Conservation (phyloP, 2,329 filamentous ascomycete genomes). For the Dothiorella sarmentorum region DNA sequence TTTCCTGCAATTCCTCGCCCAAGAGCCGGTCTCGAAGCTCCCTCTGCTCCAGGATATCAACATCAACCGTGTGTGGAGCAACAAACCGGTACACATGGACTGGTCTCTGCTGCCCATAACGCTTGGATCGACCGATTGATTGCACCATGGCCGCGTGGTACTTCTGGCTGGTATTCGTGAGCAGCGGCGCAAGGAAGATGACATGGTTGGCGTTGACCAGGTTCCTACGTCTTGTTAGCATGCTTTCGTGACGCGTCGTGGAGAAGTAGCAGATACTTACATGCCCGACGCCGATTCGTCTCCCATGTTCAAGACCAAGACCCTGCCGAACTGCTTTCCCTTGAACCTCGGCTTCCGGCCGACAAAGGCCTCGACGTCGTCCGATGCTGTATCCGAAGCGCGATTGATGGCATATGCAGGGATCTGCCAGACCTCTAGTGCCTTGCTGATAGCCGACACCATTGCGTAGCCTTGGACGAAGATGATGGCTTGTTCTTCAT, state of each 20-base stretch:
- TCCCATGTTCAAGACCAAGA: slow-evolving; percentile 56
- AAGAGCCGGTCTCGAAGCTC: slow-evolving; percentile 28
- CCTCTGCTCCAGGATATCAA: slow-evolving; percentile 46
- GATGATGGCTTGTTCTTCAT: slow-evolving; percentile 51
- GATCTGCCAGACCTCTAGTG: slow-evolving; percentile 33
- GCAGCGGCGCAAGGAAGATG: slow-evolving; percentile 58
- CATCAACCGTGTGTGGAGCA: slow-evolving; percentile 65
- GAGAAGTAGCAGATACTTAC: not conserved
- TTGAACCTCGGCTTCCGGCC: not conserved
- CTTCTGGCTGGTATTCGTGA: slow-evolving; percentile 48
- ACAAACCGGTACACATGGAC: slow-evolving; percentile 70
- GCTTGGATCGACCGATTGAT: slow-evolving; percentile 58
- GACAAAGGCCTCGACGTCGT: slow-evolving; percentile 2
- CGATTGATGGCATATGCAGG: slow-evolving; percentile 37
- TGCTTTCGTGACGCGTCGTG: slow-evolving; percentile 32
- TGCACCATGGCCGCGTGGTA: slow-evolving; percentile 61
- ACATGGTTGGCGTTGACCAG: slow-evolving; percentile 62
- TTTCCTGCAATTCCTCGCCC: not conserved
- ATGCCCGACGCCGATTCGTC: slow-evolving; percentile 56
- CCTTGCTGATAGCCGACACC: slow-evolving; percentile 36
- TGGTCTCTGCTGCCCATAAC: slow-evolving; percentile 55
- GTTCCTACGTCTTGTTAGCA: slow-evolving; percentile 39
- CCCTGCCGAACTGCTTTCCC: slow-evolving; percentile 36
- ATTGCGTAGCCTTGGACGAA: slow-evolving; percentile 54
- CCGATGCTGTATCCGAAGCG: not conserved